Conservation (phyloP, 176 grass and related monocot genomes). For the Triticum monococcum region DNA sequence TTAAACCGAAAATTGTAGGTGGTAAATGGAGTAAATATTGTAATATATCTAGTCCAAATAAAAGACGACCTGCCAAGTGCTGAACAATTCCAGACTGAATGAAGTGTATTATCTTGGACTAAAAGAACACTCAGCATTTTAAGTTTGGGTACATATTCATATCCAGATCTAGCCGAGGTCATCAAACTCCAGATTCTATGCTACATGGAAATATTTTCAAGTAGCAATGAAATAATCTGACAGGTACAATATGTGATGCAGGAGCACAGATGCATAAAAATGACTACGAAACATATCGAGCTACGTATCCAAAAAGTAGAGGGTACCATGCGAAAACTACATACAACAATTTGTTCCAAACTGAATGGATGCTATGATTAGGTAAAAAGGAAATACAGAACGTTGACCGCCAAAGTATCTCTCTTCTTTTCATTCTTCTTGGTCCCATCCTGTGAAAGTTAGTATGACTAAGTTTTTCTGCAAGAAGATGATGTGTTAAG, state of each 20-base stretch:
- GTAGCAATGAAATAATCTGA: not conserved
- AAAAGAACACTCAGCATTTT: slow-evolving; percentile 5
- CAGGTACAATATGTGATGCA: not conserved
- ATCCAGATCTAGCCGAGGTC: not conserved
- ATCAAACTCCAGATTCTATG: not conserved
- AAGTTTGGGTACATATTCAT: not conserved
- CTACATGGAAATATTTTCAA: not conserved
- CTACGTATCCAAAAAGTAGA: not conserved
- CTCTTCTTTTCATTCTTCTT: not conserved
- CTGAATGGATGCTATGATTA: not conserved
- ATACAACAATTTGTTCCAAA: slow-evolving; percentile 16
- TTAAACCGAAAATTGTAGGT: not conserved
- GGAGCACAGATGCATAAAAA: slow-evolving; percentile 18
- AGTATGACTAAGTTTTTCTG: slow-evolving; percentile 12
- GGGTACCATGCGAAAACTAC: slow-evolving; percentile 5
- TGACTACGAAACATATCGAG: not conserved
- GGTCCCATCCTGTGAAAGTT: not conserved
- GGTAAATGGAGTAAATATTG: slow-evolving; percentile 14
- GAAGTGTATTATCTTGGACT: not conserved
- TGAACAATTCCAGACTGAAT: not conserved
- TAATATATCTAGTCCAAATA: not conserved
- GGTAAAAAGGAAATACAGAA: slow-evolving; percentile 4
- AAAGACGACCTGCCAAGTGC: not conserved
- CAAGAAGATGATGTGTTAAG: slow-evolving; percentile 9
- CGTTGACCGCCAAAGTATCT: slow-evolving; percentile 11